Base-by-base conservation (phyloP, 768 basidiomycete species). In the Boletus pseudopeckii region DNA sequence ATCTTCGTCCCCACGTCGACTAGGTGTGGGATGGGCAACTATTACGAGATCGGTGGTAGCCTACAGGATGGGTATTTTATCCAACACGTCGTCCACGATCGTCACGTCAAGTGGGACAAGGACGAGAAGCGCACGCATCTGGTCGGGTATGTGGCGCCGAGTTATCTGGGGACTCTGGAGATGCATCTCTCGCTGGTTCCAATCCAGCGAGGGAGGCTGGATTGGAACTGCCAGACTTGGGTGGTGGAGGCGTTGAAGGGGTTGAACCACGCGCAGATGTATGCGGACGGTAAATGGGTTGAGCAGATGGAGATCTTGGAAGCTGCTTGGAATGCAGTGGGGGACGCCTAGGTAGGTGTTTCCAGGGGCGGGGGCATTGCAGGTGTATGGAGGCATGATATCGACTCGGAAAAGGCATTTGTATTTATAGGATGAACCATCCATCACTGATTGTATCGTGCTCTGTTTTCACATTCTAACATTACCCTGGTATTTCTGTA, bases 221-320 rank as follows among this genome's bases (percentile, higher is more conserved):
- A 55, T 10, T 63, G 57, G 61, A 59, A 54, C 24, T 55, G 53
- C 41, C 62, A 64, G 46, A 64, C 49, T 5, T 64, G 63, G 62
- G 62, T 64, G n/a, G n/a, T n/a, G n/a, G n/a, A n/a, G n/a, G n/a
- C n/a, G n/a, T n/a, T n/a, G n/a, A n/a, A n/a, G n/a, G n/a, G n/a
- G n/a, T n/a, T n/a, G n/a, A n/a, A n/a, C n/a, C n/a, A n/a, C n/a
- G n/a, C n/a, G n/a, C n/a, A n/a, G n/a, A n/a, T n/a, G 53, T 58
- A 40, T 6, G 59, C 53, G 15, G 59, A 61, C 7, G 3, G 24
- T 0, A 53, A 53, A 1, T 61, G 45, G 59, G 26, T 6, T 4
- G 40, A 50, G 18, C 62, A 61, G 18, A 63, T 63, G 62, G 42
- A 48, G 0, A 51, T 63, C 14, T 37, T 64, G 0, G 59, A 58